Evolutionary conservation across 2,329 filamentous ascomycete species (phyloP).

Genomic region (Sporothrix pseudoabietina): DNA sequence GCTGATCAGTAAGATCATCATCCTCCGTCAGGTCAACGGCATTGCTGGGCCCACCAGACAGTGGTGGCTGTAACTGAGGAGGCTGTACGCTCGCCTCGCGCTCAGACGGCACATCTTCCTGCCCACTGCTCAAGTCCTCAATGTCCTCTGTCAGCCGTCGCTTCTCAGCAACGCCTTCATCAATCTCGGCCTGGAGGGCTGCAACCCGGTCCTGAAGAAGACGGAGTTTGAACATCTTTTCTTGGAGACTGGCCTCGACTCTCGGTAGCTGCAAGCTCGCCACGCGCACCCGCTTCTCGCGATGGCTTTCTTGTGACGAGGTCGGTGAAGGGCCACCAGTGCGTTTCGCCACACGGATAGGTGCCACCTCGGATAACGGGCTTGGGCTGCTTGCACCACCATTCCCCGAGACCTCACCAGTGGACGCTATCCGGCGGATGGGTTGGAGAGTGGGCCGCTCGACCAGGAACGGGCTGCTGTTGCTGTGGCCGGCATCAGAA

Average conservation of each 20-base stretch:
- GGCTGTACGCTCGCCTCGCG: background rate
- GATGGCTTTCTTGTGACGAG: conserved; percentile 28
- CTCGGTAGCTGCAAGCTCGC: conserved; percentile 46
- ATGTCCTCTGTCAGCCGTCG: conserved; percentile 41
- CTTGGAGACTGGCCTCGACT: conserved; percentile 45
- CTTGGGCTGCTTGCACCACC: background rate
- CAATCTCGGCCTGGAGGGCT: conserved; percentile 53
- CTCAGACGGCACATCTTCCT: conserved; percentile 39
- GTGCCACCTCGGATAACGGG: conserved; percentile 27
- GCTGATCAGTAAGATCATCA: background rate
- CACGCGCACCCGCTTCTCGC: conserved; percentile 42
- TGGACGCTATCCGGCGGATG: conserved; percentile 27
- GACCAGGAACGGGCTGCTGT: background rate
- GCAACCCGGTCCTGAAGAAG: conserved; percentile 51
- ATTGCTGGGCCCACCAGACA: background rate
- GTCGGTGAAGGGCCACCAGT: conserved; percentile 29
- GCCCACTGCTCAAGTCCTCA: conserved; percentile 44
- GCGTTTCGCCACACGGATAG: conserved; percentile 38
- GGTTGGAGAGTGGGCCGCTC: conserved; percentile 10
- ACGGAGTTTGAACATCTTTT: conserved; percentile 53
- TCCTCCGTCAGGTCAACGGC: too few species aligned
- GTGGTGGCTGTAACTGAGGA: background rate
- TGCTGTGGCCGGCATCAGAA: conserved; percentile 36
- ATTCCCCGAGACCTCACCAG: background rate
- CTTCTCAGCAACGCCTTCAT: conserved; percentile 42